Evolutionary conservation across 2,329 filamentous ascomycete genomes (phyloP).

Genomic region (Fusarium nurragi): DNA sequence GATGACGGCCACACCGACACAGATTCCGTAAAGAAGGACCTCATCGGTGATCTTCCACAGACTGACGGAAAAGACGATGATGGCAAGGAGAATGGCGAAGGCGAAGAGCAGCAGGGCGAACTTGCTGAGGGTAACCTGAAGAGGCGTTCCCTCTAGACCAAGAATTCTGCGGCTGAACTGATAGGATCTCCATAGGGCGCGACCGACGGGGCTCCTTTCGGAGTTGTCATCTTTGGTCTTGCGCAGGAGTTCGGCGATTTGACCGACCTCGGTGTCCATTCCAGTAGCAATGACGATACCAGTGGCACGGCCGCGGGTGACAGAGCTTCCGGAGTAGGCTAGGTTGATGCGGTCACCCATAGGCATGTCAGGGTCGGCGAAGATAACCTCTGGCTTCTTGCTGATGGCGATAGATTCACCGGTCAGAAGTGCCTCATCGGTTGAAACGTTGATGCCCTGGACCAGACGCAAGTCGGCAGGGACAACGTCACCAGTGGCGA

Average conservation of each 20-base stretch:
- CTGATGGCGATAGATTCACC: conserved; percentile 76
- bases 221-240: conserved; percentile 59
- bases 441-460: conserved; percentile 76
- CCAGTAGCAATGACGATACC: conserved; percentile 76
- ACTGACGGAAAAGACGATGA: conserved; percentile 70
- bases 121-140: conserved; percentile 86
- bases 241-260: conserved; percentile 76
- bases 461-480: conserved; percentile 74
- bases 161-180: conserved; percentile 63
- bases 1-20: conserved; percentile 70
- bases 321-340: conserved; percentile 75
- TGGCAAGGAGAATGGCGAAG: conserved; percentile 69
- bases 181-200: conserved; percentile 55
- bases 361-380: conserved; percentile 63
- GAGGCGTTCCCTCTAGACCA: conserved; percentile 78
- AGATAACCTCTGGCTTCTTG: conserved; percentile 68
- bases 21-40: conserved; percentile 69
- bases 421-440: conserved; percentile 79
- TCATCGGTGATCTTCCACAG: conserved; percentile 64
- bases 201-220: conserved; percentile 54
- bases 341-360: conserved; percentile 77
- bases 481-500: conserved; percentile 73
- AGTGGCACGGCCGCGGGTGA: conserved; percentile 74
- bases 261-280: conserved; percentile 79
- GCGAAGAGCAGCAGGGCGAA: conserved; percentile 84